Conservation (phyloP, 202 grass and related monocot genomes). For the Zoysia matrella region DNA sequence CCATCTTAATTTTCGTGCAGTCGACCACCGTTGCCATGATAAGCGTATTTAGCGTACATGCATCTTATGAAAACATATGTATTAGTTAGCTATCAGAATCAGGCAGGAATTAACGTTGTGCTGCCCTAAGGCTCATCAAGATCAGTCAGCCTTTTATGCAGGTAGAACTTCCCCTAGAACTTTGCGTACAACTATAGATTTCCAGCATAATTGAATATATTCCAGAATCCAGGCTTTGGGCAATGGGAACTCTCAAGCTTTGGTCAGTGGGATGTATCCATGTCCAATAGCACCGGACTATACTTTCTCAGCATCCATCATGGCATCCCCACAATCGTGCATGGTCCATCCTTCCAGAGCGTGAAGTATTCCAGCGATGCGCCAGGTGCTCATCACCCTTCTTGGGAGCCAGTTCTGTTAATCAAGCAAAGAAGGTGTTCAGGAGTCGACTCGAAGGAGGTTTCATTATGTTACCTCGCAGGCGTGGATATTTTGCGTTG, state of each 20-base stretch:
- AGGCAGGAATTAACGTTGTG: neutral
- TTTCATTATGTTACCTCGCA: neutral
- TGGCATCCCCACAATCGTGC: conserved; percentile 68
- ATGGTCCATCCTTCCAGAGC: conserved; percentile 65
- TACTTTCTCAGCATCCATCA: conserved; percentile 60
- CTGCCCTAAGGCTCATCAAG: neutral
- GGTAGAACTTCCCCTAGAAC: neutral
- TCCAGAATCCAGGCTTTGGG: neutral
- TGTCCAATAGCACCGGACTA: conserved; percentile 63
- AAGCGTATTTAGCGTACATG: neutral
- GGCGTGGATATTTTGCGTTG: no score
- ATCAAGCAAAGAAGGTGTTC: neutral
- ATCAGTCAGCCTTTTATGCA: conserved; percentile 8
- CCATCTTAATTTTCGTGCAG: neutral
- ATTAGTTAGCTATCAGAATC: conserved; percentile 12
- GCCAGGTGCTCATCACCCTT: conserved; percentile 87
- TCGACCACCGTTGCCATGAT: neutral
- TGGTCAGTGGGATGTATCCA: conserved; percentile 41
- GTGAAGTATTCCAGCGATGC: conserved; percentile 79
- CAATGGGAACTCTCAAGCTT: conserved; percentile 27
- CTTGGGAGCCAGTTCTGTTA: conserved; percentile 84
- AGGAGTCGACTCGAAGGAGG: neutral
- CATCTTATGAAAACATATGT: conserved; percentile 21
- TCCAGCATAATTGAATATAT: neutral
- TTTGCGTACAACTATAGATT: neutral